These are phyloP conservation scores for Cylindrotheca closterium DNA, from an alignment of 108 stramenopile species.

Conservation along the genomic window DNA sequence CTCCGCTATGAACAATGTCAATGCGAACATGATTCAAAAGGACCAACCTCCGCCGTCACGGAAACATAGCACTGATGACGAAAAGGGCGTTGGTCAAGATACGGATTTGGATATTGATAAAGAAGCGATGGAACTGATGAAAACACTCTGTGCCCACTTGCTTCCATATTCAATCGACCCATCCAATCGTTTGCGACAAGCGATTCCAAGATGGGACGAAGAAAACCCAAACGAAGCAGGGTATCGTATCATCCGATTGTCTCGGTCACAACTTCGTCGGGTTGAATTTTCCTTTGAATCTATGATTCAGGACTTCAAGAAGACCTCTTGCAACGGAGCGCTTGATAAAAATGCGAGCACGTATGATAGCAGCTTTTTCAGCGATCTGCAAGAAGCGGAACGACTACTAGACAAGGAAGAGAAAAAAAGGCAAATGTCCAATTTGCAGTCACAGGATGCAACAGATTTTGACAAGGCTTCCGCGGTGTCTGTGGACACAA, in stretches of 20 bases:
- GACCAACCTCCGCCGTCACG: neutral
- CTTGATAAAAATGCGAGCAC: slow-evolving; percentile 13
- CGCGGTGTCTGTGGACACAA: neutral
- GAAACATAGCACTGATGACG: neutral
- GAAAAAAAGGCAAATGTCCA: slow-evolving; percentile 5
- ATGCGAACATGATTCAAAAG: neutral
- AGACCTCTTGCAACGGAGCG: slow-evolving; percentile 35
- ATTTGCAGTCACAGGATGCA: neutral
- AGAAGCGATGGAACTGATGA: slow-evolving; percentile 63
- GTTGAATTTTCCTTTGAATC: slow-evolving; percentile 72
- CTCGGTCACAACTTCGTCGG: slow-evolving; percentile 50
- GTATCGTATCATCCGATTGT: slow-evolving; percentile 70
- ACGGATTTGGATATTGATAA: slow-evolving; percentile 21
- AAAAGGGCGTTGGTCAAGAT: slow-evolving; percentile 9
- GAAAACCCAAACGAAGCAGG: slow-evolving; percentile 77
- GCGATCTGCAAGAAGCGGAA: slow-evolving; percentile 74
- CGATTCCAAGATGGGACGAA: slow-evolving; percentile 66
- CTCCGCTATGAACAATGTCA: slow-evolving; percentile 2
- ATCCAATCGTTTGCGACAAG: slow-evolving; percentile 20
- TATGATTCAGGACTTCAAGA: slow-evolving; percentile 51
- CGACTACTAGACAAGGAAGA: slow-evolving; percentile 53
- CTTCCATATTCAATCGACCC: slow-evolving; percentile 59
- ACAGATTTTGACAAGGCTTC: slow-evolving; percentile 2
- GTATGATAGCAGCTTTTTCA: slow-evolving; percentile 58
- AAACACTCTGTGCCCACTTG: slow-evolving; percentile 72